Conservation (phyloP, 257 asterid genomes). For the Nicotiana undulata region DNA sequence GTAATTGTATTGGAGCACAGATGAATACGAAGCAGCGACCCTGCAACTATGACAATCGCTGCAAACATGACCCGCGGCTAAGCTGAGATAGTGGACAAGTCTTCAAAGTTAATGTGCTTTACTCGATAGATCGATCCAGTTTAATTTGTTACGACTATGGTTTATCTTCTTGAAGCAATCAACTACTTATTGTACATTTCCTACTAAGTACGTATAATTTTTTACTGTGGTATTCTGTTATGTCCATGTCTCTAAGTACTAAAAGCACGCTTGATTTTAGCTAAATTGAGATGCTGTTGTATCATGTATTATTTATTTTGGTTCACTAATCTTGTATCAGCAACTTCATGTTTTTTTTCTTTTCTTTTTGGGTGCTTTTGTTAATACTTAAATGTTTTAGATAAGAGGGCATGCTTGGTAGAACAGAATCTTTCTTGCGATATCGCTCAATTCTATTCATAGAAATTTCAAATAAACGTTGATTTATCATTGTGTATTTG, state of each 20-base stretch:
- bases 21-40: no score
- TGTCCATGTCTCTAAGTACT: background rate
- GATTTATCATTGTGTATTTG: no score
- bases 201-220: background rate
- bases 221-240: background rate
- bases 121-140: background rate
- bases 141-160: background rate
- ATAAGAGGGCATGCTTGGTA: background rate
- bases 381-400: no score
- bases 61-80: background rate
- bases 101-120: no score
- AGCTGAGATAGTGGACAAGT: background rate
- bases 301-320: background rate
- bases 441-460: background rate
- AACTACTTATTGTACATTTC: background rate
- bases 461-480: no score
- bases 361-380: no score
- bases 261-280: background rate
- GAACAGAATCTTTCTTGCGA: background rate
- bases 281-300: background rate
- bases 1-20: constrained; percentile 6
- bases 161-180: background rate
- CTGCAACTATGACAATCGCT: background rate
- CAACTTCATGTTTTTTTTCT: background rate
- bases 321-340: background rate